Base-by-base conservation (phyloP, 208 protist genomes). In the Acanthamoeba culbertsoni region DNA sequence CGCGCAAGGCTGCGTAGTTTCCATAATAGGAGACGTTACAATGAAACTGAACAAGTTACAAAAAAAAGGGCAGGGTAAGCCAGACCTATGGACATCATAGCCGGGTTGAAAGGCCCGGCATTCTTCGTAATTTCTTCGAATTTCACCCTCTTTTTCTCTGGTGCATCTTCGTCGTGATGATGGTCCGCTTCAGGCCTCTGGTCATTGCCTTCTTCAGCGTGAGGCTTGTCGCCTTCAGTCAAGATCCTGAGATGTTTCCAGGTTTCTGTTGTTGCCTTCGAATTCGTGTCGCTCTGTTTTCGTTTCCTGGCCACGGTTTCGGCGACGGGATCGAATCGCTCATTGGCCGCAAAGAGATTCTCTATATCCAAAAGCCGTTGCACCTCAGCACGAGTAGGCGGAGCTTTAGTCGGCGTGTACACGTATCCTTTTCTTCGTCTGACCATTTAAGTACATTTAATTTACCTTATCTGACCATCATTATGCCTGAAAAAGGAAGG, bases 181-280 rank as follows among this genome's bases (percentile, higher is more conserved):
- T 5, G n/a, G 7, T n/a, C 20, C 43, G 3, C 43, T 0, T 48
- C 18, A 3, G n/a, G n/a, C n/a, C n/a, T n/a, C n/a, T n/a, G n/a
- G 18, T 79, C 68, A 46, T 42, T 79, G 10, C 40, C 8, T 79
- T 16, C 18, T 2, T 6, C 63, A n/a, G 4, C 33, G 8, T 16
- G 26, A 31, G 63, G 2, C 23, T 59, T 31, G 28, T 7, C 82
- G 35, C 23, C 82, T 28, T 75, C 59, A 7, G 73, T 31, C 7
- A 55, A 23, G 59, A 92, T 18, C 59, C 55, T 75, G 16, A 92
- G 14, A 18, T 92, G 63, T n/a, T 92, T 92, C 88, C 86, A 92
- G 26, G 59, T 92, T 43, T 71, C 46, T 7, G 35, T 48, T 14
- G 82, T 46, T 3, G 8, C 0, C 31, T 65, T 16, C 8, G 20